phyloP scores from a whole-genome alignment of 2,329 filamentous ascomycete species.

The Chalara sp. region DNA sequence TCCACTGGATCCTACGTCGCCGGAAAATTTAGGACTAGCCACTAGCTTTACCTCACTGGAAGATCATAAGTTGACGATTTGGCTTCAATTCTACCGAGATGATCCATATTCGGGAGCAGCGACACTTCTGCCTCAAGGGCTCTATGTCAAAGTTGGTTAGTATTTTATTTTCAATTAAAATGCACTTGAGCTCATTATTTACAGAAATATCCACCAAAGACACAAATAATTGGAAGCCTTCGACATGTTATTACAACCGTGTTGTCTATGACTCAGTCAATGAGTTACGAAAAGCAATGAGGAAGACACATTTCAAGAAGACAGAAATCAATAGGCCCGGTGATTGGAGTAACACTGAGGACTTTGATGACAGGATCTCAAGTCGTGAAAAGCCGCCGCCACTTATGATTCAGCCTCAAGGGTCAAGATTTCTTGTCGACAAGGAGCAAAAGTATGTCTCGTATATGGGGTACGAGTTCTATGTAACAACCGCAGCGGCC shows the following conservation, averaged over 20 bases:
- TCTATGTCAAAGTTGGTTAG: conserved; percentile 13
- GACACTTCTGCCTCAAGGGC: conserved; percentile 14
- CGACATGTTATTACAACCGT: conserved; percentile 48
- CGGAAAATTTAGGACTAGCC: not conserved
- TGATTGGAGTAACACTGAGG: conserved; percentile 12
- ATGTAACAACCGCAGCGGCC: not conserved
- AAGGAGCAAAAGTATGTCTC: conserved; percentile 9
- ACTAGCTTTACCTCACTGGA: no score
- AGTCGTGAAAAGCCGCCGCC: conserved; percentile 10
- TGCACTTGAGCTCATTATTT: conserved; percentile 32
- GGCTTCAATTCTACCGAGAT: not conserved
- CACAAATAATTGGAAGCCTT: conserved; percentile 41
- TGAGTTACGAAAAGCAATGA: conserved; percentile 35
- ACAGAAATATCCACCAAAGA: conserved; percentile 44
- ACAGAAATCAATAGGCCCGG: conserved; percentile 9
- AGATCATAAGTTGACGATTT: not conserved
- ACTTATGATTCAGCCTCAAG: conserved; percentile 8
- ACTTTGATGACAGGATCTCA: conserved; percentile 3
- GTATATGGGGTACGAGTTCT: conserved; percentile 10
- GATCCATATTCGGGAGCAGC: not conserved
- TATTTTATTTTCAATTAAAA: not conserved
- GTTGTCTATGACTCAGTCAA: conserved; percentile 45
- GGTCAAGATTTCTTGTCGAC: conserved; percentile 15
- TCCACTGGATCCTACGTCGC: no score
- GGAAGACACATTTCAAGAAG: conserved; percentile 11